These are phyloP conservation scores for Sporopachydermia lactativora DNA, from an alignment of 805 yeast genomes.

Conservation along the genomic window DNA sequence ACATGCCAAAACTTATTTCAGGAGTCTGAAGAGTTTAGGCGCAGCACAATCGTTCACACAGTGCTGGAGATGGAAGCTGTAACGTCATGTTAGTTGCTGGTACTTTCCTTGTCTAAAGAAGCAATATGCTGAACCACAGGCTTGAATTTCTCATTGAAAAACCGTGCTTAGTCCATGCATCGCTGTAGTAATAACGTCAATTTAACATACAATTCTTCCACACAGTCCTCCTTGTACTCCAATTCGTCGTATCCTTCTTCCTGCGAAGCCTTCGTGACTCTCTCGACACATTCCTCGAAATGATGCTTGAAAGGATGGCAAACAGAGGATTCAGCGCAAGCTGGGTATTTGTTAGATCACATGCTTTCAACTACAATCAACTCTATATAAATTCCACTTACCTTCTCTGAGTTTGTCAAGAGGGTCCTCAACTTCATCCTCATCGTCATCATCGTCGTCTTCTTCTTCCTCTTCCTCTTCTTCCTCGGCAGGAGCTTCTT, in stretches of 20 bases:
- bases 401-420: constrained; percentile 43
- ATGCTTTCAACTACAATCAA: no score
- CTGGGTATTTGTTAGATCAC: constrained; percentile 16
- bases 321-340: constrained; percentile 51
- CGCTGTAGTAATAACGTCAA: no score
- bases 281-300: constrained; percentile 87
- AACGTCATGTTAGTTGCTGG: background rate
- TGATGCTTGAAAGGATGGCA: constrained; percentile 75
- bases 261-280: constrained; percentile 80
- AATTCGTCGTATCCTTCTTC: constrained; percentile 71
- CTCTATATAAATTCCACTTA: no score
- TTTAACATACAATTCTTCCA: constrained; percentile 65
- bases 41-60: constrained; percentile 86
- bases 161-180: no score
- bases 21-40: constrained; percentile 75
- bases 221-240: constrained; percentile 89
- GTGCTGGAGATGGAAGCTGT: constrained; percentile 80
- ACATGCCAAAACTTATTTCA: no score
- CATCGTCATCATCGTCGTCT: constrained; percentile 55
- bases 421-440: constrained; percentile 55
- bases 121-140: constrained; percentile 4
- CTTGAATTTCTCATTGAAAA: constrained; percentile 2
- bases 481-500: constrained; percentile 29
- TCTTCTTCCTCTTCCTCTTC: constrained; percentile 51
- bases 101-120: constrained; percentile 1